A percentile compares a stretch with the other conserved stretches of the same genome.
Conservation (phyloP, 1,284 basidiomycete genomes). For the Moniliella sp. region DNA sequence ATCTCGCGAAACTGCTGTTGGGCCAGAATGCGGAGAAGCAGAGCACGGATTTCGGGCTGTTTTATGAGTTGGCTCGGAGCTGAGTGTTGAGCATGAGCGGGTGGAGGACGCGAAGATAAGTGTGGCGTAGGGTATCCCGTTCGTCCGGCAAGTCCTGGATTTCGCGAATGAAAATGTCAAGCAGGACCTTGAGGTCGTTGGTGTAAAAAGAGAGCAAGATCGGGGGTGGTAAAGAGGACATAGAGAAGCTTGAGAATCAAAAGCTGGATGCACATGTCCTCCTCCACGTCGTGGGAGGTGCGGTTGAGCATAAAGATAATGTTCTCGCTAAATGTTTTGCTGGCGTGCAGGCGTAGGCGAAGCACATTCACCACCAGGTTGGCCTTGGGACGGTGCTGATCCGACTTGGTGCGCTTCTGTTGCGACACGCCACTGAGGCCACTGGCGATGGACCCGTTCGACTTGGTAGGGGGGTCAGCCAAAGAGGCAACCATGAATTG, state of each 20-base stretch:
- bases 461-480: constrained; percentile 3
- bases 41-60: constrained; percentile 60
- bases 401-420: too few relatives aligned
- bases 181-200: constrained; percentile 81
- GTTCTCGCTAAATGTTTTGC: constrained; percentile 89
- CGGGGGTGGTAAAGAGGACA: constrained; percentile 74
- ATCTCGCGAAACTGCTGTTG: constrained; percentile 48
- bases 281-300: constrained; percentile 41
- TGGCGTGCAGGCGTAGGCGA: constrained; percentile 56
- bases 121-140: constrained; percentile 77
- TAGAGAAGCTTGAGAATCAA: constrained; percentile 85
- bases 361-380: constrained; percentile 68
- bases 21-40: constrained; percentile 56
- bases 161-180: constrained; percentile 86
- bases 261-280: constrained; percentile 81
- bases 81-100: constrained; percentile 86
- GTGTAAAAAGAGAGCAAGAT: constrained; percentile 92
- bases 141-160: constrained; percentile 76
- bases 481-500: constrained; percentile 72
- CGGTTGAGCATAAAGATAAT: constrained; percentile 98
- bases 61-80: constrained; percentile 65
- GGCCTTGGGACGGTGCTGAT: constrained; percentile 2
- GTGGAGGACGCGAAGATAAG: constrained; percentile 82
- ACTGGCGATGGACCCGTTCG: background rate
- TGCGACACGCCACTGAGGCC: too few relatives aligned